Evolutionary conservation across 148 eudicot species (phyloP), one percentile per base, ranked within the genome.

Genomic region (Cornus florida): DNA sequence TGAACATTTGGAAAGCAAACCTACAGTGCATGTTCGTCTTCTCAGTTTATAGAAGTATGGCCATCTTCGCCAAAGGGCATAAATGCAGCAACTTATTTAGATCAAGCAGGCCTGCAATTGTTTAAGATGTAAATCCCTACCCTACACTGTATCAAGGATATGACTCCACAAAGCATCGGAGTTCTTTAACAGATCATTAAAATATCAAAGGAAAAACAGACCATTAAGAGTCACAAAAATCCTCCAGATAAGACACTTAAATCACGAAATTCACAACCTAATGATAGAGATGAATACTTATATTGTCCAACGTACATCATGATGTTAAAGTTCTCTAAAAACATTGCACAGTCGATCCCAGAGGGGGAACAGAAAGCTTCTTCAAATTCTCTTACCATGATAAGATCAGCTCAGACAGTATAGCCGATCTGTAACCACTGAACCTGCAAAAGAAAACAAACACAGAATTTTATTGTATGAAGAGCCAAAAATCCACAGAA

Each of bases 391-490:
- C 73, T 79, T 65, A 73, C 57, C 70, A 33, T 59, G 69, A 28
- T 22, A 77, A 75, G 77, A 60, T 38, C 71, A 76, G 64, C 72
- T 14, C 72, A 75, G 71, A 57, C 10, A 69, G 28, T 22, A 67
- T 23, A 64, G 69, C 84, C 87, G 83, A 80, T 79, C 83, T 70
- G 77, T 75, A 74, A 82, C 85, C 80, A 76, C 24, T 69, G 39
- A 48, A 87, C 98, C 98, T 94, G 98, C 93, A 91, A 91, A 86
- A 84, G 81, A 77, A 73, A 77, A 85, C 46, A 84, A 76, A 83
- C 77, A 88, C 82, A 85, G 79, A 79, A 62, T 70, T 73, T 86
- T 79, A 80, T 71, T 69, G 82, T 73, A 81, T 79, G 83, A 84
- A 79, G 79, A 76, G 74, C 77, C 67, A 77, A 84, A 83, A 77